These are phyloP conservation scores for Purpureocillium lavendulum DNA, from an alignment of 2,329 filamentous ascomycete species.

Conservation along the genomic window DNA sequence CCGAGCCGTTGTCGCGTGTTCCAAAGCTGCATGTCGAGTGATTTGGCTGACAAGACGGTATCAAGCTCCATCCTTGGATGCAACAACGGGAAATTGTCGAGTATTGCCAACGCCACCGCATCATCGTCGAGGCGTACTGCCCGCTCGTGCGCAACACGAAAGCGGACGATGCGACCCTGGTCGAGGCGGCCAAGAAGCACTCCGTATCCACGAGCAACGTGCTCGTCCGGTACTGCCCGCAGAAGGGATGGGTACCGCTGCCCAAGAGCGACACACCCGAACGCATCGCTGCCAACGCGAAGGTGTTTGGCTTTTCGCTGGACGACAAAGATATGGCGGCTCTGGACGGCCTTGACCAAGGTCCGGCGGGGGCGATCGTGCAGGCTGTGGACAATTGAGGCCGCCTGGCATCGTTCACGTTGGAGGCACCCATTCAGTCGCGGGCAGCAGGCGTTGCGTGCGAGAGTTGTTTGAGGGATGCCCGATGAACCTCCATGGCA, in stretches of 20 bases:
- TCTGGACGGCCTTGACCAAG: conserved; percentile 14
- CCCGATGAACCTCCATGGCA: too few relatives aligned
- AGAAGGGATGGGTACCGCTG: conserved; percentile 59
- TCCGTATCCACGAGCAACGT: conserved; percentile 52
- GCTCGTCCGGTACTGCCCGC: conserved; percentile 57
- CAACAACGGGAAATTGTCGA: conserved; percentile 33
- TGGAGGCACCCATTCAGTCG: too few relatives aligned
- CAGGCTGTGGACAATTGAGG: conserved; percentile 9
- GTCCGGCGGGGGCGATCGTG: conserved; percentile 14
- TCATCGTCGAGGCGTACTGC: conserved; percentile 34
- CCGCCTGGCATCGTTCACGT: too few relatives aligned
- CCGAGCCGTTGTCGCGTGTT: too few relatives aligned
- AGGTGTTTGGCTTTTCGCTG: conserved; percentile 52
- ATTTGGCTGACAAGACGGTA: too few relatives aligned
- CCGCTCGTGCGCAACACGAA: conserved; percentile 22
- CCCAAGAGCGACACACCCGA: conserved; percentile 55
- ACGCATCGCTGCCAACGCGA: conserved; percentile 50
- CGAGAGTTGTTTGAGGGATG: too few relatives aligned
- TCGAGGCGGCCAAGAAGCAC: conserved; percentile 48
- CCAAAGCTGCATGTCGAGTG: too few relatives aligned
- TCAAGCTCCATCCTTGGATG: conserved; percentile 59
- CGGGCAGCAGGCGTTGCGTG: too few relatives aligned
- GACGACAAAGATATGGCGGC: conserved; percentile 44
- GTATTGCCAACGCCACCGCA: conserved; percentile 68
- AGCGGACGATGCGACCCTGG: conserved; percentile 46